Base-by-base conservation (phyloP, 176 grass and related monocot species). In the Echinochloa phyllopogon region DNA sequence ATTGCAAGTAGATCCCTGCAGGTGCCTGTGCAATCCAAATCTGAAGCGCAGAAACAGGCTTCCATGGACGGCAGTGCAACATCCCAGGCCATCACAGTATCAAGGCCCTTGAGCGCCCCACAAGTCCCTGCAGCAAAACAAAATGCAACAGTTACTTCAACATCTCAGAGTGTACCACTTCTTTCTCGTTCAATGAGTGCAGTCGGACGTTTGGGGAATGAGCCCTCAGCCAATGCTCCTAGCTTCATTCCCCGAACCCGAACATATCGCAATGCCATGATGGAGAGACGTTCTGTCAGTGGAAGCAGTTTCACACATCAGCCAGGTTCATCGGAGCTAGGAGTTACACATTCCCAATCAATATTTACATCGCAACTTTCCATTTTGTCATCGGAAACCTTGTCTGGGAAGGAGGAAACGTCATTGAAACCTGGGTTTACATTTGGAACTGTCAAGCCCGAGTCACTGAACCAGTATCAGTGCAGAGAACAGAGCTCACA, bases 191-290 rank as follows among this genome's bases (percentile, higher is more conserved):
- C 96, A 1, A 83, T 80, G 69, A 98, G 93, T 83, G 91, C 93
- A 76, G 57, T 92, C 77, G 91, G 87, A 64, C 87, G 81, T 65
- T 89, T 94, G 65, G 90, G 84, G 56, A 95, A 78, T 83, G 94
- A 87, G 48, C 88, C 93, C 24, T 86, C 93, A 43, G 85, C 79
- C 2, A 88, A 68, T 88, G 89, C 88, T 79, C 75, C 93, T 53
- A 91, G 85, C 72, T 94, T 83, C 58, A 83, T 77, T 80, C 96
- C 96, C 24, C 84, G 81, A 51, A 92, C 93, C 72, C 82, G 89
- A 78, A 94, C 93, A 66, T 99, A 99, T 80, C 86, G 85, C 55
- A 99, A 88, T 92, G 96, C 93, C n/a, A 99, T 96, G 78, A 96
- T 94, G 72, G 91, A 94, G 47, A 90, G 83, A 83, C 60, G 61